Conservation (phyloP, 192 early-diverging fungal genomes). For the Backusella tuberculispora region DNA sequence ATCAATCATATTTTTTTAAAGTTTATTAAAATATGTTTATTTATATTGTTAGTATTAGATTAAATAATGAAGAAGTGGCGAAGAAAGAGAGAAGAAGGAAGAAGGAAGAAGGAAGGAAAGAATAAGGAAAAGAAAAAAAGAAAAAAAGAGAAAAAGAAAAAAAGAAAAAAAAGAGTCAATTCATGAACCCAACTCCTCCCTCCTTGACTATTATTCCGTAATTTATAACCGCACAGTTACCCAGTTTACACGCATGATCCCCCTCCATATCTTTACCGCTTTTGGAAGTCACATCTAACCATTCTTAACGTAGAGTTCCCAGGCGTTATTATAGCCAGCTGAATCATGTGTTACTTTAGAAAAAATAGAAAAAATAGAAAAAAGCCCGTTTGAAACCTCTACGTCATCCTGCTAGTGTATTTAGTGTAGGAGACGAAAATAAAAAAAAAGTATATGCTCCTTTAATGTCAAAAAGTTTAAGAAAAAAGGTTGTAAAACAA, state of each 20-base stretch:
- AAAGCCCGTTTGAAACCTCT: not conserved
- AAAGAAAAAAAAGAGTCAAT: not conserved
- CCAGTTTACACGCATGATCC: slow-evolving; percentile 14
- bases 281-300: slow-evolving; percentile 14
- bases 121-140: slow-evolving; percentile 15
- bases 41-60: not conserved
- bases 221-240: not conserved
- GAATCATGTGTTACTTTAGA: not conserved
- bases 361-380: not conserved
- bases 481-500: slow-evolving; percentile 8
- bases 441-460: not conserved
- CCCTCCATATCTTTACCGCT: slow-evolving; percentile 7
- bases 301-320: slow-evolving; percentile 1
- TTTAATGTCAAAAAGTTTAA: slow-evolving; percentile 14
- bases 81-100: too few species aligned
- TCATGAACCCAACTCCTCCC: not conserved
- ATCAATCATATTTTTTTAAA: not conserved
- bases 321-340: not conserved
- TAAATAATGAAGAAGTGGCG: not conserved
- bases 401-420: not conserved
- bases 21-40: not conserved
- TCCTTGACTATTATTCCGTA: slow-evolving; percentile 9
- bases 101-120: too few species aligned
- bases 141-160: slow-evolving; percentile 9
- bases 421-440: not conserved